These are phyloP conservation scores for Nitzschia palea DNA, from an alignment of 108 stramenopile genomes.

Conservation along the genomic window DNA sequence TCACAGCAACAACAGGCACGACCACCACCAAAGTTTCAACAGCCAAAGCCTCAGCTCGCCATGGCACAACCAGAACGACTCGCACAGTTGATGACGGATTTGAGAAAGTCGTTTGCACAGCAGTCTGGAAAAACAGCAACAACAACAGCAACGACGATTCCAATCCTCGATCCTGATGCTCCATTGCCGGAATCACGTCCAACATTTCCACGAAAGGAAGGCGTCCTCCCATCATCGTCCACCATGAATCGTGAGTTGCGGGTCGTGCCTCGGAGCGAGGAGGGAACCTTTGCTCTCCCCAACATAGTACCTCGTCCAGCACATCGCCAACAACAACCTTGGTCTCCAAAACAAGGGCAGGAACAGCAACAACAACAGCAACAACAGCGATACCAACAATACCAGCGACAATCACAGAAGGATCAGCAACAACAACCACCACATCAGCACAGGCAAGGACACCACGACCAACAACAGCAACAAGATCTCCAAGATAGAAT, in stretches of 20 bases:
- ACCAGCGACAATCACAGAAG: not conserved
- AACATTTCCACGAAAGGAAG: not conserved
- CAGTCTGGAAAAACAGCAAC: no score
- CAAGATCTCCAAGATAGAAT: not conserved
- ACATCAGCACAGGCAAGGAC: not conserved
- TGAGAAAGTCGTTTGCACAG: no score
- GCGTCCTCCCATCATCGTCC: not conserved
- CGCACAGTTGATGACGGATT: no score
- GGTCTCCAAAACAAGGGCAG: not conserved
- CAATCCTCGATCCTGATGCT: no score
- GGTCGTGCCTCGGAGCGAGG: no score
- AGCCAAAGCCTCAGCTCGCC: no score
- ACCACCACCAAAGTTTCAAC: no score
- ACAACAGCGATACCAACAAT: not conserved
- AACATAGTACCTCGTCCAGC: not conserved
- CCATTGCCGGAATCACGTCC: no score
- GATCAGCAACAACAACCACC: constrained; percentile 1
- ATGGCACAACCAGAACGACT: no score
- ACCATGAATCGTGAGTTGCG: not conserved
- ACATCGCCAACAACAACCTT: not conserved
- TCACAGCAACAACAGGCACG: no score
- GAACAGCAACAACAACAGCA: not conserved
- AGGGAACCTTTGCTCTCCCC: not conserved
- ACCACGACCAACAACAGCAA: not conserved
- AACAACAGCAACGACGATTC: no score